phyloP scores from a whole-genome alignment of 2,329 filamentous ascomycete genomes.

The Trichoderma brevicompactum region DNA sequence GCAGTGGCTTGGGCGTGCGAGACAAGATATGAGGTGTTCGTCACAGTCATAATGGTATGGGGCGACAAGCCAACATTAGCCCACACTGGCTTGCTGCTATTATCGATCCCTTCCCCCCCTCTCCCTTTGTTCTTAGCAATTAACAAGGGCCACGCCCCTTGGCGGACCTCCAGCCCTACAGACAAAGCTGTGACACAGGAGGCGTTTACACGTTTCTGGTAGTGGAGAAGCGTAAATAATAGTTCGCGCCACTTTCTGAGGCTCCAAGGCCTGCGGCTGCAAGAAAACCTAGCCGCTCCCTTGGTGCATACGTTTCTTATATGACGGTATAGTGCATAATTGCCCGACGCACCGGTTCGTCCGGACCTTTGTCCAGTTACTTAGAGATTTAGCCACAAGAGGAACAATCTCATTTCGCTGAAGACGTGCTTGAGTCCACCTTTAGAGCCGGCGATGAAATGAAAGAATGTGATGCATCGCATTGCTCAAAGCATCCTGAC shows the following conservation, averaged over 20 bases:
- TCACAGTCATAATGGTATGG: neutral
- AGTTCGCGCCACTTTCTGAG: conserved; percentile 21
- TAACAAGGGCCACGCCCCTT: conserved; percentile 5
- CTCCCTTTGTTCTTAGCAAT: neutral
- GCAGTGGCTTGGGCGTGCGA: neutral
- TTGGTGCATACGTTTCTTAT: neutral
- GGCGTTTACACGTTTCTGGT: conserved; percentile 8
- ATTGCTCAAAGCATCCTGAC: conserved; percentile 11
- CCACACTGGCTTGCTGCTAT: neutral
- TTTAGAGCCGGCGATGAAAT: neutral
- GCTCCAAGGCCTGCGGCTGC: neutral
- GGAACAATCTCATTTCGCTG: neutral
- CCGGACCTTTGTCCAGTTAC: neutral
- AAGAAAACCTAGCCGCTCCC: conserved; percentile 1
- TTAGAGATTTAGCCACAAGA: neutral
- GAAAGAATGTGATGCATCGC: conserved; percentile 18
- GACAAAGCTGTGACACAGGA: conserved; percentile 21
- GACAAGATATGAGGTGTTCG: neutral
- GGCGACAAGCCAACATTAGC: neutral
- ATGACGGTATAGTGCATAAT: conserved; percentile 15
- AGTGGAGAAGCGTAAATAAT: conserved; percentile 20
- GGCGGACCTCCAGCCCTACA: conserved; percentile 19
- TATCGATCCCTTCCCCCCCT: neutral
- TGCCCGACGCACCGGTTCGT: conserved; percentile 11
- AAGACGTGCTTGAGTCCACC: neutral